Conservation (phyloP, 768 basidiomycete species). For the Lentinula sp. region DNA sequence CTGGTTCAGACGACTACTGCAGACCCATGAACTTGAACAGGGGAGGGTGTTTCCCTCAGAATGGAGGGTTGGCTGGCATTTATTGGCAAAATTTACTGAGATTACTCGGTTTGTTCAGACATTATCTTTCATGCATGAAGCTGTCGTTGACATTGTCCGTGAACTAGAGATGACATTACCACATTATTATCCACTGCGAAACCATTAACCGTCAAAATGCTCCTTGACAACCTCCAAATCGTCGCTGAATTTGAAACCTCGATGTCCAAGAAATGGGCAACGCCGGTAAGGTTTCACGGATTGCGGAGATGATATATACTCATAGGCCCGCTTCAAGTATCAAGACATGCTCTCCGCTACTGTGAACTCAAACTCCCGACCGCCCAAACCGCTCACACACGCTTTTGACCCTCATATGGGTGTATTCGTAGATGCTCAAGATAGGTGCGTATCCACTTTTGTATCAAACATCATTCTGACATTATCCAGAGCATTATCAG, state of each 20-base stretch:
- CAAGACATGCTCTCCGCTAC: slow-evolving; percentile 56
- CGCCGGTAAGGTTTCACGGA: slow-evolving; percentile 41
- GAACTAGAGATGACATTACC: slow-evolving; percentile 72
- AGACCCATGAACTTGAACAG: slow-evolving; percentile 83
- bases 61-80: slow-evolving; percentile 82
- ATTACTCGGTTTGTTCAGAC: slow-evolving; percentile 69
- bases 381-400: slow-evolving; percentile 72
- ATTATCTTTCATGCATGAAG: background rate
- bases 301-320: background rate
- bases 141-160: background rate
- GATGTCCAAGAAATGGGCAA: slow-evolving; percentile 78
- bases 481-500: slow-evolving; percentile 64
- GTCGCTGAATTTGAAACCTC: slow-evolving; percentile 84
- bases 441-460: slow-evolving; percentile 53
- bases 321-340: slow-evolving; percentile 32
- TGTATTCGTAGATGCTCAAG: slow-evolving; percentile 94
- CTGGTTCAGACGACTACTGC: slow-evolving; percentile 86
- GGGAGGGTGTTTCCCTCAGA: slow-evolving; percentile 75
- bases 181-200: slow-evolving; percentile 75
- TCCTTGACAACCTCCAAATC: slow-evolving; percentile 83
- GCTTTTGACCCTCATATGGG: slow-evolving; percentile 91
- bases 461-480: background rate
- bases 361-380: slow-evolving; percentile 40
- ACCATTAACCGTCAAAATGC: slow-evolving; percentile 64
- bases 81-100: slow-evolving; percentile 83